Evolutionary conservation across 164 flowering plant species (phyloP), one percentile per base, ranked within the genome.

Genomic region (Santalum album): DNA sequence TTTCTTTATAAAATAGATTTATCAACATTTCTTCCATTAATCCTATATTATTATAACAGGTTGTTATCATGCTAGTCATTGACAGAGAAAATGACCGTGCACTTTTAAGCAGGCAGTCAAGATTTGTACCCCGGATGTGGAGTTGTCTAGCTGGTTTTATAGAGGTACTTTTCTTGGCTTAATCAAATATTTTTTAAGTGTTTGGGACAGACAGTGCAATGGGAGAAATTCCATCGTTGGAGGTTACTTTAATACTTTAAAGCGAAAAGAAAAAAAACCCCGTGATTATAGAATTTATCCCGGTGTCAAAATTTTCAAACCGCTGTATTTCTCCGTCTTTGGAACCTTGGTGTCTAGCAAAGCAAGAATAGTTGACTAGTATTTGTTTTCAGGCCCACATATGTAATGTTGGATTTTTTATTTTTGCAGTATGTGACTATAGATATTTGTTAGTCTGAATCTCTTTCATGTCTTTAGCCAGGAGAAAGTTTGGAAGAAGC

Each of bases 401-500:
- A n/a, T n/a, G n/a, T n/a, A n/a, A n/a, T n/a, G n/a, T 38, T 9
- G 42, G 42, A 9, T 2, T 14, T 29, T 42, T n/a, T 42, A 6
- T 49, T 59, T 14, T 34, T 12, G 10, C 43, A 25, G 38, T 23
- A 25, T 32, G n/a, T 58, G 14, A 45, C n/a, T 9, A 14, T 11
- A 58, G 7, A 36, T 36, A 19, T 49, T 53, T 35, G 53, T 53
- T 49, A 29, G 43, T 18, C 25, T 47, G 15, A 19, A 42, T 39
- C 12, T 29, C 50, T 40, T 49, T 23, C 17, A 66, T 67, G 34
- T 69, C 47, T 57, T 39, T 67, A 92, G 99, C 99, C 99, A 54
- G 99, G 97, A 59, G 99, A 92, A 76, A 87, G 95, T 74, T 79
- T 92, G 76, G 99, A 92, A 69, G 97, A 92, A 61, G 99, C 99